These are phyloP conservation scores for Syncephalastrum racemosum DNA, from an alignment of 371 early-diverging fungal species.

Conservation along the genomic window DNA sequence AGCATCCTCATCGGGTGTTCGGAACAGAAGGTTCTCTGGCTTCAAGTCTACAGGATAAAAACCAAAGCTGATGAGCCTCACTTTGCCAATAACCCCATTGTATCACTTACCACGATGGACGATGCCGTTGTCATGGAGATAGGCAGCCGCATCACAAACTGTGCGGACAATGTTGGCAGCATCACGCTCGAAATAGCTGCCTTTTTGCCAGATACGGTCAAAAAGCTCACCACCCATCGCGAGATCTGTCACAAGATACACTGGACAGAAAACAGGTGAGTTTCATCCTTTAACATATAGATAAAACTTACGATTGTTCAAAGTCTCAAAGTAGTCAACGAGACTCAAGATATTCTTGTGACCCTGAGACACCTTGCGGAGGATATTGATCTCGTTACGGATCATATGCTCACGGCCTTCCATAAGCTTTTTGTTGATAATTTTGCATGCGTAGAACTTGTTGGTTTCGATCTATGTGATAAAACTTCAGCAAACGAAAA, in stretches of 20 bases:
- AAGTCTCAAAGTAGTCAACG: constrained; percentile 90
- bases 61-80: background rate
- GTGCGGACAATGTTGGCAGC: constrained; percentile 81
- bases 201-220: constrained; percentile 81
- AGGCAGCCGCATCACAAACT: constrained; percentile 75
- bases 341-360: constrained; percentile 87
- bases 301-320: constrained; percentile 71
- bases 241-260: constrained; percentile 90
- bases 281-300: background rate
- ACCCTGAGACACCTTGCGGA: constrained; percentile 82
- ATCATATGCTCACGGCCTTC: constrained; percentile 88
- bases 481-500: background rate
- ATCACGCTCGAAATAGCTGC: constrained; percentile 83
- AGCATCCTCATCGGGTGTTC: constrained; percentile 65
- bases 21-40: constrained; percentile 89
- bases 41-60: constrained; percentile 16
- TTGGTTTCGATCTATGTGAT: constrained; percentile 72
- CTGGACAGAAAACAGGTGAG: constrained; percentile 25
- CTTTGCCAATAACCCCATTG: background rate
- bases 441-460: constrained; percentile 86
- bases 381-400: constrained; percentile 84
- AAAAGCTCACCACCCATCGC: constrained; percentile 92
- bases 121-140: constrained; percentile 83
- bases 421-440: constrained; percentile 90
- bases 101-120: constrained; percentile 78